Evolutionary conservation across 139 green algal species (phyloP).

Genomic region (Tetradesmus obliquus): DNA sequence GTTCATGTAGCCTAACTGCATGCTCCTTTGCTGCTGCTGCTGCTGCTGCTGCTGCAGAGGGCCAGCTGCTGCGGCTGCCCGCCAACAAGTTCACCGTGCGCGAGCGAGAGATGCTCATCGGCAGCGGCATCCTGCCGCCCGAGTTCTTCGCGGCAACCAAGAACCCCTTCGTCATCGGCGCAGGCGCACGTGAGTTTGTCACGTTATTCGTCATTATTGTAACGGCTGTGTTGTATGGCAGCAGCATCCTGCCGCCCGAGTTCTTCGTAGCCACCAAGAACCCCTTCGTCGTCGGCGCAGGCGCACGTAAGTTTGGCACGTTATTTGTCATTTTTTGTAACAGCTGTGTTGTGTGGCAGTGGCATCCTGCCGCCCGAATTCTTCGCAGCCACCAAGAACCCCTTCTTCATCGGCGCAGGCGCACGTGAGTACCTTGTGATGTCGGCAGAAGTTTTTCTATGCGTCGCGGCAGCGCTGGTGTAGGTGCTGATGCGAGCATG

Average conservation of each 20-base stretch:
- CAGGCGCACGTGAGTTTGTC: conserved; percentile 59
- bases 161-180: conserved; percentile 71
- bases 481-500: too few relatives aligned
- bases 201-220: background rate
- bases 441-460: background rate
- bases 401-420: conserved; percentile 66
- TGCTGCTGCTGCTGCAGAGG: conserved; percentile 7
- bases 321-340: background rate
- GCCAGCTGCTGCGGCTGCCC: conserved; percentile 79
- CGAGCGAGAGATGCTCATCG: conserved; percentile 92
- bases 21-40: background rate
- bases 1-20: background rate
- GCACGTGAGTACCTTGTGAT: conserved; percentile 54
- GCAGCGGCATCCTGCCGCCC: conserved; percentile 66
- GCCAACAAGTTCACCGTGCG: conserved; percentile 89
- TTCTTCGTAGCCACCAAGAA: conserved; percentile 74
- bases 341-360: conserved; percentile 35
- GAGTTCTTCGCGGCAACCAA: conserved; percentile 75
- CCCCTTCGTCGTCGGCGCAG: conserved; percentile 67
- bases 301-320: conserved; percentile 55
- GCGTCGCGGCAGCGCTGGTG: background rate
- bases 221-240: conserved; percentile 36
- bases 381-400: conserved; percentile 69
- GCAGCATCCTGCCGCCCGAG: conserved; percentile 68
- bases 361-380: conserved; percentile 76